Base-by-base conservation (phyloP, 192 early-diverging fungal species). In the Polychytrium aggregatum region DNA sequence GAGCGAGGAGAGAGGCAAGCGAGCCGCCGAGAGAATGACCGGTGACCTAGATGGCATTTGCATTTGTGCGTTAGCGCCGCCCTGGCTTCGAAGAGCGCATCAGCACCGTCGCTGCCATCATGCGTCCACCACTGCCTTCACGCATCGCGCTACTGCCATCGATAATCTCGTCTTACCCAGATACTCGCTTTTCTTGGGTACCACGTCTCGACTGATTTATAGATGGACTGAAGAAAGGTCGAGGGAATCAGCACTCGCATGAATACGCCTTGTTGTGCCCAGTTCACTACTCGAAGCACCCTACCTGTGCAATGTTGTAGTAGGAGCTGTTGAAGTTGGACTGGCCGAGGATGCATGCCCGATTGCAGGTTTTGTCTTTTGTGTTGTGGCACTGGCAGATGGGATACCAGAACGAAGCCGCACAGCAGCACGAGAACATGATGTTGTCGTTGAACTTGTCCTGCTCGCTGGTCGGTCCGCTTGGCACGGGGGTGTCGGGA, bases 381-480 rank as follows among this genome's bases (percentile, higher is more conserved):
- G 8, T 1, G 66, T n/a, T n/a, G n/a, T n/a, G 56, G 64, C 94
- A 97, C 54, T 77, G 76, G 59, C 94, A 97, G 2, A 97, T 84
- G 0, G 83, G 64, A 2, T 57, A 63, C 94, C 94, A 97, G 0
- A 68, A 70, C 29, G 78, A 79, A 40, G 81, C 79, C 83, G 82
- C 94, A 65, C 94, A 97, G 64, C 94, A 97, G 67, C 94, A 97
- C 1, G 88, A 92, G 55, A 94, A 97, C 52, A 96, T 75, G 10
- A 86, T 70, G 59, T 96, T 97, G 67, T 96, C 92, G 81, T 72
- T 72, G 22, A 61, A 64, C 53, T 71, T 71, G 47, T 74, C 71
- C n/a, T 39, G 28, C 11, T 36, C 50, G 6, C 57, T 33, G 2
- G 66, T 65, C 13, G 57, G 58, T 1, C 69, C 67, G 9, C 60